A percentile compares a stretch with the other conserved stretches of the same genome.
Conservation (phyloP, 192 early-diverging fungal genomes). For the Funneliformis geosporum region DNA sequence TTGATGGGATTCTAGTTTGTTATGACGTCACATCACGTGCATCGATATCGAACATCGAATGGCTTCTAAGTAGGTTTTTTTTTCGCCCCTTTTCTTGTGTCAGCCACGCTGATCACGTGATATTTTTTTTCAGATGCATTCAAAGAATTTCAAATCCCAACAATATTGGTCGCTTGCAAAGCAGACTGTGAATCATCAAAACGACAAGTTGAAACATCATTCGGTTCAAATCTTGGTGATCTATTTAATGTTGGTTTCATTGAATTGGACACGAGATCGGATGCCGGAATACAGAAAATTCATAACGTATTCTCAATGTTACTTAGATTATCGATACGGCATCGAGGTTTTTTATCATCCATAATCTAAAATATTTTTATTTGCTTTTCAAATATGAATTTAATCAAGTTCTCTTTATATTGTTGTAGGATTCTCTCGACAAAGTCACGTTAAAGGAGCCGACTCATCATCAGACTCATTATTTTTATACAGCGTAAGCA, state of each 20-base stretch:
- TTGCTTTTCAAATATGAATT: not conserved
- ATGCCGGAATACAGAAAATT: not conserved
- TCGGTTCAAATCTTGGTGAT: not conserved
- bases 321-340: slow-evolving; percentile 7
- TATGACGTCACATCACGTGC: not conserved
- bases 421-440: not conserved
- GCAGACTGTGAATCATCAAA: slow-evolving; percentile 10
- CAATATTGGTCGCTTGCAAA: slow-evolving; percentile 10
- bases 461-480: not conserved
- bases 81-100: too few species aligned
- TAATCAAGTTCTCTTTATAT: not conserved
- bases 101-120: not conserved
- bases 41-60: slow-evolving; percentile 20
- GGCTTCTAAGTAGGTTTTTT: slow-evolving; percentile 4
- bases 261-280: slow-evolving; percentile 8
- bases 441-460: not conserved
- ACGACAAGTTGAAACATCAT: slow-evolving; percentile 3
- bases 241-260: slow-evolving; percentile 15
- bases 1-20: slow-evolving; percentile 16
- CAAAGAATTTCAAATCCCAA: slow-evolving; percentile 18
- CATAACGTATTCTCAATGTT: slow-evolving; percentile 26
- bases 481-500: slow-evolving; percentile 1
- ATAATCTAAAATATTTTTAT: not conserved
- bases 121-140: not conserved
- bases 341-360: not conserved